A percentile compares a stretch with the other conserved stretches of the same genome.
Conservation (phyloP, 2,329 filamentous ascomycete species). For the Aspergillus sp. region DNA sequence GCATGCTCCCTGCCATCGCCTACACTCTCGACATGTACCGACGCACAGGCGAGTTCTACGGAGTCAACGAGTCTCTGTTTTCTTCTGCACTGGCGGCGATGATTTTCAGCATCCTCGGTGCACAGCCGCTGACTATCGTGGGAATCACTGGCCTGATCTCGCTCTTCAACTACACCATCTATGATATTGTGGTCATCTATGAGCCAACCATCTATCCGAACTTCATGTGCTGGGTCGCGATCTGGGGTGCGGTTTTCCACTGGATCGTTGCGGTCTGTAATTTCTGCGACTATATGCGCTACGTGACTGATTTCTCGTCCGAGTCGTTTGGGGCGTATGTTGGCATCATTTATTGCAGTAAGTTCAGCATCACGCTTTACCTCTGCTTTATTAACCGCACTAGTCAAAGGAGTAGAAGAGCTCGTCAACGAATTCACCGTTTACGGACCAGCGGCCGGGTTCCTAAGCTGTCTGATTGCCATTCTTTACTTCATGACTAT, state of each 20-base stretch:
- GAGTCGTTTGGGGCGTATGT: conserved; percentile 57
- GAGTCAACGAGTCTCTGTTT: conserved; percentile 58
- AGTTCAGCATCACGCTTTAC: conserved; percentile 11
- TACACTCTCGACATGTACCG: conserved; percentile 61
- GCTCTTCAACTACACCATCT: conserved; percentile 61
- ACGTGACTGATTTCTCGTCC: conserved; percentile 58
- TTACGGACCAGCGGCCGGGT: conserved; percentile 45
- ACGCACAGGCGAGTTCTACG: conserved; percentile 55
- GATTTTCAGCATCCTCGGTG: conserved; percentile 53
- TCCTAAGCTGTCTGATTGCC: conserved; percentile 51
- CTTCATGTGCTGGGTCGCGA: conserved; percentile 58
- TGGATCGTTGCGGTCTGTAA: conserved; percentile 56
- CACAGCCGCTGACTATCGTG: conserved; percentile 58
- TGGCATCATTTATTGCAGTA: conserved; percentile 56
- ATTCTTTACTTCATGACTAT: conserved; percentile 54
- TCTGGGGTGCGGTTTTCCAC: conserved; percentile 59
- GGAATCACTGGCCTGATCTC: conserved; percentile 57
- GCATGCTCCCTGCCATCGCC: conserved; percentile 58
- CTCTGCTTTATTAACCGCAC: background rate
- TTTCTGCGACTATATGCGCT: conserved; percentile 58
- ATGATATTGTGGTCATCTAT: conserved; percentile 54
- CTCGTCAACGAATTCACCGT: conserved; percentile 51
- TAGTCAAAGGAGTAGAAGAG: conserved; percentile 58
- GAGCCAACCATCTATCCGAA: conserved; percentile 52
- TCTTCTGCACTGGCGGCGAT: conserved; percentile 56